A percentile compares a stretch with the other conserved stretches of the same genome.
Evolutionary conservation across 1,284 basidiomycete species (phyloP).

Genomic region (Somion occarium): DNA sequence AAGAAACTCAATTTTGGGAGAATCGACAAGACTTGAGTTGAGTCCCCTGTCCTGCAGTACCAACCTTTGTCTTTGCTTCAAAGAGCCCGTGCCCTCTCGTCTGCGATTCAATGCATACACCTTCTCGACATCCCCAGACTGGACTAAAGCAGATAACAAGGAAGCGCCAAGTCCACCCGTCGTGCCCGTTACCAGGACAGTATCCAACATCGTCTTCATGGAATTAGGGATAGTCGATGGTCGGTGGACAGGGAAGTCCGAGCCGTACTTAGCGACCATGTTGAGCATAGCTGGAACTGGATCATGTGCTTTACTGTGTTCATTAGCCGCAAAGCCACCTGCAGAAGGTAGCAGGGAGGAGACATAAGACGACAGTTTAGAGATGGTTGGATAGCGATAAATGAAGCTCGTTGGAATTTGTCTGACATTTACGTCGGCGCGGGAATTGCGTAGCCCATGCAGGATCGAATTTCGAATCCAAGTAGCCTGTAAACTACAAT

Average conservation of each 20-base stretch:
- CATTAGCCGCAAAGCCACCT: constrained; percentile 7
- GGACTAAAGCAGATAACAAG: constrained; percentile 24
- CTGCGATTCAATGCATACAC: constrained; percentile 33
- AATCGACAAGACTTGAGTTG: constrained; percentile 22
- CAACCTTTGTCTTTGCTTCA: constrained; percentile 25
- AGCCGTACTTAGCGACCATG: constrained; percentile 29
- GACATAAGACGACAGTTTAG: constrained; percentile 23
- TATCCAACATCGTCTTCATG: constrained; percentile 10
- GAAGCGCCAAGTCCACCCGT: constrained; percentile 31
- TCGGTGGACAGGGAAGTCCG: constrained; percentile 22
- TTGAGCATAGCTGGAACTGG: constrained; percentile 21
- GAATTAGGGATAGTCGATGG: constrained; percentile 6
- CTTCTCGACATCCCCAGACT: constrained; percentile 15
- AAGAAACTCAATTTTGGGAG: constrained; percentile 29
- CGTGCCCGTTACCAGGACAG: constrained; percentile 32
- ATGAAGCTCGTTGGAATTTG: constrained; percentile 28
- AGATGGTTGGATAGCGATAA: constrained; percentile 31
- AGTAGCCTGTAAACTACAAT: constrained; percentile 28
- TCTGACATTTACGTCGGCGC: background rate
- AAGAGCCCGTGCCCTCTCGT: constrained; percentile 5
- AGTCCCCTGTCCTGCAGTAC: constrained; percentile 28
- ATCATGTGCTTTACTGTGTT: constrained; percentile 5
- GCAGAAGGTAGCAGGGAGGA: constrained; percentile 8
- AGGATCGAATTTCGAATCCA: constrained; percentile 32
- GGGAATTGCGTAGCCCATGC: constrained; percentile 20